Conservation (phyloP, 257 asterid species). For the Salvia rosmarinus region DNA sequence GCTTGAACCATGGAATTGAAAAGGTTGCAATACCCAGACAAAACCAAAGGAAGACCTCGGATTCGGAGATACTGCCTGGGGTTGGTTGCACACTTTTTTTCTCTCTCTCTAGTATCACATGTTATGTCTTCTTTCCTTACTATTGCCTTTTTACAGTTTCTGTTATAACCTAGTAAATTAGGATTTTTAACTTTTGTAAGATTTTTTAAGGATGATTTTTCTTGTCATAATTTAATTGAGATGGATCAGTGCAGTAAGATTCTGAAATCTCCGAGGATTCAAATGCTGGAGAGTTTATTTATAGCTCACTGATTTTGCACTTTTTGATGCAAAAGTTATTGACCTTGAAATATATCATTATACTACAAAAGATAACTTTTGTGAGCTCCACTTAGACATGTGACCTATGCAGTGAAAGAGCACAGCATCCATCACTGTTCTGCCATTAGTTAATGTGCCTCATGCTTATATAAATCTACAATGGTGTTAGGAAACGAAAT, state of each 20-base stretch:
- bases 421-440: not conserved
- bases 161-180: not conserved
- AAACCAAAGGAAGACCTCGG: not conserved
- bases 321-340: not conserved
- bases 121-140: not conserved
- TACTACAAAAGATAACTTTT: not conserved
- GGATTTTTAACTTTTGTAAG: slow-evolving; percentile 3
- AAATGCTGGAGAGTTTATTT: not conserved
- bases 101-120: not conserved
- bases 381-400: slow-evolving; percentile 10
- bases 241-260: not conserved
- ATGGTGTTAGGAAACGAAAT: not conserved
- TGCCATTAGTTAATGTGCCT: not conserved
- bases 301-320: slow-evolving; percentile 24
- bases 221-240: slow-evolving; percentile 9
- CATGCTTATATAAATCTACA: not conserved
- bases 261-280: slow-evolving; percentile 2
- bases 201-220: not conserved
- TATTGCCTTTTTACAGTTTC: not conserved
- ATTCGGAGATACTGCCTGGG: not conserved
- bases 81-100: slow-evolving; percentile 8
- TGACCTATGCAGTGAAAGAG: slow-evolving; percentile 7
- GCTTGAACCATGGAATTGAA: slow-evolving; percentile 5
- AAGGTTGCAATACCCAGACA: slow-evolving; percentile 5
- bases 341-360: not conserved